These are phyloP conservation scores for Leccinum broughii DNA, from an alignment of 768 basidiomycete species.

Conservation along the genomic window DNA sequence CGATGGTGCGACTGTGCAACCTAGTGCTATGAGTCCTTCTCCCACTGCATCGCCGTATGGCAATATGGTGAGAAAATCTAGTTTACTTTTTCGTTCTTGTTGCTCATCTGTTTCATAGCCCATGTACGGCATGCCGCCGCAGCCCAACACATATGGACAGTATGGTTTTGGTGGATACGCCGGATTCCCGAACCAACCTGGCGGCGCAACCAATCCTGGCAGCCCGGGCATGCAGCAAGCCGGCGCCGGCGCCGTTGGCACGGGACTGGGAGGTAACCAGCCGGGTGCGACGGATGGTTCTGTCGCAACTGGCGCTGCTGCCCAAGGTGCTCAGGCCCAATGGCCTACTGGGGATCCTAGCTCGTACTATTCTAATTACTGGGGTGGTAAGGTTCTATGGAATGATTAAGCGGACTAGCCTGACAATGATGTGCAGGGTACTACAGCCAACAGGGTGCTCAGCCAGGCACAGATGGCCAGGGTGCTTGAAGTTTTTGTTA, in stretches of 20 bases:
- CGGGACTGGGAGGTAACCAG: conserved; percentile 55
- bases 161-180: conserved; percentile 77
- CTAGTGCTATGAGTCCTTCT: conserved; percentile 58
- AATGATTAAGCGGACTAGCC: conserved; percentile 3
- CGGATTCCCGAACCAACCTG: conserved; percentile 63
- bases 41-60: conserved; percentile 67
- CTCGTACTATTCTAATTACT: conserved; percentile 79
- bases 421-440: conserved; percentile 55
- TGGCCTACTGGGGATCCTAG: conserved; percentile 76
- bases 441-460: conserved; percentile 72
- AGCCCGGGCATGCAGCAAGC: conserved; percentile 56
- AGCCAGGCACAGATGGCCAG: conserved; percentile 58
- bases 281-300: conserved; percentile 57
- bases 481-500: conserved; percentile 31
- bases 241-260: conserved; percentile 53
- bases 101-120: conserved; percentile 45
- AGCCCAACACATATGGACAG: conserved; percentile 71
- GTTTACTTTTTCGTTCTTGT: not conserved
- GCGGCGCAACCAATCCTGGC: conserved; percentile 47
- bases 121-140: conserved; percentile 90
- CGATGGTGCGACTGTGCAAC: conserved; percentile 60
- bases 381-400: conserved; percentile 61
- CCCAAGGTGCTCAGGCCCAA: conserved; percentile 67
- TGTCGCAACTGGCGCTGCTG: conserved; percentile 47
- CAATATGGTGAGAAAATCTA: conserved; percentile 57